phyloP scores from a whole-genome alignment of 83 land plant species.

The Larix sibirica region DNA sequence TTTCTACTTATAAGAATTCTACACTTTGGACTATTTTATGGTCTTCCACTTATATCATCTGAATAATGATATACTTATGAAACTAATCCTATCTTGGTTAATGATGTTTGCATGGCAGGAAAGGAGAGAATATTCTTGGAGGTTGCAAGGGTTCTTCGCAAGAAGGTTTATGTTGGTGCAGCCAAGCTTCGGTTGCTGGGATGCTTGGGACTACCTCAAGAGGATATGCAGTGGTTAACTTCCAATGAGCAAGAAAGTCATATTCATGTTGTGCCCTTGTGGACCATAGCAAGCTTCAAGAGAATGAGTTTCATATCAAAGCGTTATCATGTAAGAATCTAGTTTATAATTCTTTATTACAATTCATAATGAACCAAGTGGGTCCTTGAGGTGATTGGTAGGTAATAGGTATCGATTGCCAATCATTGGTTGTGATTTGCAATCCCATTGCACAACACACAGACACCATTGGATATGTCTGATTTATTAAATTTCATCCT shows the following conservation, averaged over 20 bases:
- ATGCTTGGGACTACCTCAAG: slow-evolving; percentile 74
- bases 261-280: slow-evolving; percentile 97
- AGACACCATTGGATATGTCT: neutral
- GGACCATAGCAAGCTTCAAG: slow-evolving; percentile 96
- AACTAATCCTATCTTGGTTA: neutral
- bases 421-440: neutral
- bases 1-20: too few species aligned
- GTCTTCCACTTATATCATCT: too few species aligned
- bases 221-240: slow-evolving; percentile 89
- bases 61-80: too few species aligned
- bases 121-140: slow-evolving; percentile 94
- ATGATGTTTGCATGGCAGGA: slow-evolving; percentile 41
- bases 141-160: slow-evolving; percentile 80
- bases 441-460: neutral
- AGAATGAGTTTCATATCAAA: slow-evolving; percentile 78
- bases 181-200: slow-evolving; percentile 68
- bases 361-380: neutral
- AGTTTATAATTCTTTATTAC: neutral
- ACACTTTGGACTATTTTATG: too few species aligned
- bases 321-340: slow-evolving; percentile 70
- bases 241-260: slow-evolving; percentile 81
- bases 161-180: slow-evolving; percentile 83
- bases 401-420: neutral
- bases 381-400: neutral
- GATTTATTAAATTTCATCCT: too few species aligned